Percentiles rank a stretch among this genome's conserved stretches.
Conservation (phyloP, 176 grass and related monocot species). For the Oryza punctata region DNA sequence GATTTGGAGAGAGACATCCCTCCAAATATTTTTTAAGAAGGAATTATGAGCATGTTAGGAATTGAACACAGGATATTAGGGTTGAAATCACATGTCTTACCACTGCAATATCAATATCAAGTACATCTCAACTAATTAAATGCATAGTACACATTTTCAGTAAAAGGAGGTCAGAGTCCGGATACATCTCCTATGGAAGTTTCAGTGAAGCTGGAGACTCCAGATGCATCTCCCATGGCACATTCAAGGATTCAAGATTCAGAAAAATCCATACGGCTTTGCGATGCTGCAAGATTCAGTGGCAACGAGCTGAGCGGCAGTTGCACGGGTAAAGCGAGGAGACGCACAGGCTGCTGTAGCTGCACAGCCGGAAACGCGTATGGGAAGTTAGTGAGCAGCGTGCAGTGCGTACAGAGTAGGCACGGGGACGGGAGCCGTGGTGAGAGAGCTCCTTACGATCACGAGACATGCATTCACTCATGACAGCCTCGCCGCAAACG, state of each 20-base stretch:
- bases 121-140: too few species aligned
- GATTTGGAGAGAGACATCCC: too few species aligned
- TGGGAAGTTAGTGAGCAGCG: not conserved
- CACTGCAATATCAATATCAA: too few species aligned
- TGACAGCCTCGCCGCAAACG: not conserved
- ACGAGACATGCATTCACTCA: conserved; percentile 1
- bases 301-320: not conserved
- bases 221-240: not conserved
- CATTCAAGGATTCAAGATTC: not conserved
- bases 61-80: too few species aligned
- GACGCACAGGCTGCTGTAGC: not conserved
- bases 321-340: not conserved
- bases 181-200: not conserved
- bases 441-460: not conserved
- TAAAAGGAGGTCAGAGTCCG: not conserved
- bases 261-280: not conserved
- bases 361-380: not conserved
- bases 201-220: not conserved
- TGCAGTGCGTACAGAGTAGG: too few species aligned
- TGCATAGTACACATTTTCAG: not conserved
- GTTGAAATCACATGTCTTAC: too few species aligned
- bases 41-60: too few species aligned
- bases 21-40: too few species aligned
- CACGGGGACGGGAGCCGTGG: not conserved
- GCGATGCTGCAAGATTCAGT: not conserved